These are phyloP conservation scores for Phytophthora chlamydospora DNA, from an alignment of 352 stramenopile species.

Conservation along the genomic window DNA sequence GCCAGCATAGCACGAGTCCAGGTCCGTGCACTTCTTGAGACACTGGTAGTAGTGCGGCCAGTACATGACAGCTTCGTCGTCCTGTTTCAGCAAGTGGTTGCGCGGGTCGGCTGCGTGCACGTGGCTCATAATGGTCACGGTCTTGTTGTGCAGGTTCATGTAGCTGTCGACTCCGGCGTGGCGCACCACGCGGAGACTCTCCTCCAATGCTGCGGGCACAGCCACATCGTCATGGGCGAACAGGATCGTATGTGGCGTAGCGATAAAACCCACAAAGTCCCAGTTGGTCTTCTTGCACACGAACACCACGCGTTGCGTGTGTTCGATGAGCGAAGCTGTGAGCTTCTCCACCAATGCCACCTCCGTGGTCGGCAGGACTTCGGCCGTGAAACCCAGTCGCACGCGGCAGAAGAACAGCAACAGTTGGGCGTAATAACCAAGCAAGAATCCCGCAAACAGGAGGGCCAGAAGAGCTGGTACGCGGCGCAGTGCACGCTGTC, in stretches of 20 bases:
- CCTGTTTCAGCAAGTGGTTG: constrained; percentile 74
- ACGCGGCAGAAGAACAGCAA: constrained; percentile 74
- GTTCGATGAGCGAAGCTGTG: constrained; percentile 53
- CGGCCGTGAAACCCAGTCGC: constrained; percentile 57
- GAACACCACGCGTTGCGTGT: constrained; percentile 70
- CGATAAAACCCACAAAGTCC: constrained; percentile 77
- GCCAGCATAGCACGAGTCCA: constrained; percentile 72
- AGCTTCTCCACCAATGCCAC: constrained; percentile 49
- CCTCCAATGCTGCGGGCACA: constrained; percentile 53
- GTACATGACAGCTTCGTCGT: constrained; percentile 77
- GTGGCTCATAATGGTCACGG: constrained; percentile 79
- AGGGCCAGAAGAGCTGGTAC: constrained; percentile 26
- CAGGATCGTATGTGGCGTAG: constrained; percentile 64
- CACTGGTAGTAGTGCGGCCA: constrained; percentile 86
- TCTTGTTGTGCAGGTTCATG: constrained; percentile 85
- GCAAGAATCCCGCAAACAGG: constrained; percentile 40
- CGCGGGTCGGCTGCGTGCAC: constrained; percentile 53
- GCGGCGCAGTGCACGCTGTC: constrained; percentile 24
- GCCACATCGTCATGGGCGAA: constrained; percentile 73
- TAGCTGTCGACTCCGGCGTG: constrained; percentile 73
- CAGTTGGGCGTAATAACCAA: constrained; percentile 76
- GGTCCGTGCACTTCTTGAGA: constrained; percentile 69
- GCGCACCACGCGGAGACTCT: constrained; percentile 65
- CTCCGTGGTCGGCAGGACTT: constrained; percentile 55
- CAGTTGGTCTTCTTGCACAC: constrained; percentile 81